Conservation (phyloP, 768 basidiomycete genomes). For the Kwoniella botswanensis region DNA sequence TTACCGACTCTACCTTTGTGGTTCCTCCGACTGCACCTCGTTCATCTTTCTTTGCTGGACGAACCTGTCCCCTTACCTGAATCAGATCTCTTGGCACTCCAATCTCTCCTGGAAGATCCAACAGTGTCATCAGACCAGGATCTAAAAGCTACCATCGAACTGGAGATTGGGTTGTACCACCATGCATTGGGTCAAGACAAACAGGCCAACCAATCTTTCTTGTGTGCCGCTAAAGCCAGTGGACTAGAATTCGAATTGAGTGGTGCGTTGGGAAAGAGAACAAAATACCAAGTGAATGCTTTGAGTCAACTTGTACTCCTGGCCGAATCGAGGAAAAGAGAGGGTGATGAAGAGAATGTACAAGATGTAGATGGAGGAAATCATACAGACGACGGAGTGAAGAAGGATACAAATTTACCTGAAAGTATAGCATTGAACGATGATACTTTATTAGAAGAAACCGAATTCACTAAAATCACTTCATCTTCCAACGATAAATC, state of each 20-base stretch:
- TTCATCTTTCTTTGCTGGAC: constrained; percentile 78
- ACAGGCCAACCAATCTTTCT: constrained; percentile 74
- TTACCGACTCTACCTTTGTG: constrained; percentile 73
- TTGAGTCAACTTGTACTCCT: constrained; percentile 89
- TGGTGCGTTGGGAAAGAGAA: constrained; percentile 89
- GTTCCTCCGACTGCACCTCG: constrained; percentile 72
- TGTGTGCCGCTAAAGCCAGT: constrained; percentile 75
- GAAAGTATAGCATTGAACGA: constrained; percentile 85
- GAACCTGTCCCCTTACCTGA: constrained; percentile 71
- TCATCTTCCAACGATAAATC: constrained; percentile 52
- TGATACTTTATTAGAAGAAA: constrained; percentile 93
- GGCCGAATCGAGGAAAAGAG: constrained; percentile 75
- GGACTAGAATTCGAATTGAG: constrained; percentile 87
- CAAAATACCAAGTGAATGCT: constrained; percentile 86
- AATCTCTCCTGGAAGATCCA: constrained; percentile 60
- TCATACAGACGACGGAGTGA: constrained; percentile 4
- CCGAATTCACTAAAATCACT: constrained; percentile 80
- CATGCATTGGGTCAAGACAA: constrained; percentile 74
- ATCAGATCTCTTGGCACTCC: constrained; percentile 44
- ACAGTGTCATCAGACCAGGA: constrained; percentile 64
- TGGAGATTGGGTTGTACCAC: constrained; percentile 80
- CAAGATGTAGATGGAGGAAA: constrained; percentile 16
- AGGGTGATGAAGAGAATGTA: constrained; percentile 46
- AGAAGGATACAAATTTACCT: constrained; percentile 55
- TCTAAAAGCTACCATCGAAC: constrained; percentile 68